Evolutionary conservation across 768 basidiomycete species (phyloP).

Genomic region (Royoungia palumana): DNA sequence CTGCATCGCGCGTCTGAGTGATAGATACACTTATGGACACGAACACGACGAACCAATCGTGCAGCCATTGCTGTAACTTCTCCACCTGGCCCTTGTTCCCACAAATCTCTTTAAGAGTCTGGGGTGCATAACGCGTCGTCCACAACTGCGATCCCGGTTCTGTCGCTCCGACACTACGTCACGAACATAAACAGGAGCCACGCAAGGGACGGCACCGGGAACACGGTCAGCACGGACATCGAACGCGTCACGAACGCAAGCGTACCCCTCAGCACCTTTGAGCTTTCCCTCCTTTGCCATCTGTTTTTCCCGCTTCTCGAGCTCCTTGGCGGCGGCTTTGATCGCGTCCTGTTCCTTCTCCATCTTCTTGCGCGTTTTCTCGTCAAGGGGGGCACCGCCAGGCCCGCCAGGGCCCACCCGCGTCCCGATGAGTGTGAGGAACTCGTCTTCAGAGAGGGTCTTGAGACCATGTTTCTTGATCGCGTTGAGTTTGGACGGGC

Average conservation of each 20-base stretch:
- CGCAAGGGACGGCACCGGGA: neutral
- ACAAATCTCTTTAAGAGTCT: constrained; percentile 83
- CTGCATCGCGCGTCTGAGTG: constrained; percentile 36
- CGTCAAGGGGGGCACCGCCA: constrained; percentile 51
- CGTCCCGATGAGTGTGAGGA: constrained; percentile 76
- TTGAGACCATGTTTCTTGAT: constrained; percentile 78
- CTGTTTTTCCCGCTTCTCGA: constrained; percentile 70
- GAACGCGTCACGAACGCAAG: neutral
- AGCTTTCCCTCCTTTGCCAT: constrained; percentile 34
- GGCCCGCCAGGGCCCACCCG: constrained; percentile 47
- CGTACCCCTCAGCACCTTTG: constrained; percentile 20
- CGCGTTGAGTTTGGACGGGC: constrained; percentile 80
- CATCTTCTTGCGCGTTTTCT: constrained; percentile 77
- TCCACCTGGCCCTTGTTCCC: constrained; percentile 94
- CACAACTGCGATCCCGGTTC: constrained; percentile 72
- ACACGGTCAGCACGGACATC: no score
- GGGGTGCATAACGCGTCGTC: constrained; percentile 95
- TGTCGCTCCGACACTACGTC: constrained; percentile 26
- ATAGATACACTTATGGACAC: neutral
- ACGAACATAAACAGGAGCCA: neutral
- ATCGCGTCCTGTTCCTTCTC: constrained; percentile 80
- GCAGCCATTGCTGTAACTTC: constrained; percentile 83
- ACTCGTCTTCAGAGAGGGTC: constrained; percentile 84
- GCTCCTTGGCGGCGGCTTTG: constrained; percentile 65
- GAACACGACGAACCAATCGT: constrained; percentile 64